Base-by-base conservation (phyloP, 2,329 filamentous ascomycete species). In the Aspergillus sp. region DNA sequence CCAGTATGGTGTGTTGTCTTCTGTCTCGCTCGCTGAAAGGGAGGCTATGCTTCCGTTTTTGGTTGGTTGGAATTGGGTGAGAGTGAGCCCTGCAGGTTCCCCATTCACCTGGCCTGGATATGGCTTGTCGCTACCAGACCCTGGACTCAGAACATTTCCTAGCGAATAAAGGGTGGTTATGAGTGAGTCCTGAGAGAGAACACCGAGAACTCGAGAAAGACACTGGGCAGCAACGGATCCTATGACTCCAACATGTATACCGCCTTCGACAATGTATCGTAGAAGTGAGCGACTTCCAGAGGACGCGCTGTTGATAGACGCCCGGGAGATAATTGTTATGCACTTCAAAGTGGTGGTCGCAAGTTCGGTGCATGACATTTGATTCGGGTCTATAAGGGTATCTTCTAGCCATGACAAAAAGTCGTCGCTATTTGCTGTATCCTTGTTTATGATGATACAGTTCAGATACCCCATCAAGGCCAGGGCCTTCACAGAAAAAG, bases 111-210 rank as follows among this genome's bases (percentile, higher is more conserved):
- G 61, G 63, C 73, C 61, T 56, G 73, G 73, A 58, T 73, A 67
- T 24, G 64, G 59, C 54, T 80, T 80, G 31, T 86, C 83, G 35
- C 78, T 68, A 17, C 76, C 77, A 6, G 82, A 81, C 47, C 84
- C 86, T 5, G 91, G 88, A 66, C 92, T 97, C 14, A 99, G 81
- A 4, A 96, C 89, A 70, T 99, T 99, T 19, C 95, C 95, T n/a
- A 99, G 82, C 0, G 92, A 95, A 75, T 99, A 99, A 9, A 99
- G 80, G 1, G 93, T 98, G 5, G 93, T 96, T 64, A 99, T 98
- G 37, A 96, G 85, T 37, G 92, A 89, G 78, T 99, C 95, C 66
- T 96, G 90, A 1, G 95, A 96, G 12, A 98, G 82, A 67, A 89
- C 82, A 64, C 88, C 88, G 55, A 99, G 79, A 17, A 96, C 86